A percentile compares a stretch with the other conserved stretches of the same genome.
Conservation (phyloP, 352 stramenopile genomes). For the Elongisporangium anandrum region DNA sequence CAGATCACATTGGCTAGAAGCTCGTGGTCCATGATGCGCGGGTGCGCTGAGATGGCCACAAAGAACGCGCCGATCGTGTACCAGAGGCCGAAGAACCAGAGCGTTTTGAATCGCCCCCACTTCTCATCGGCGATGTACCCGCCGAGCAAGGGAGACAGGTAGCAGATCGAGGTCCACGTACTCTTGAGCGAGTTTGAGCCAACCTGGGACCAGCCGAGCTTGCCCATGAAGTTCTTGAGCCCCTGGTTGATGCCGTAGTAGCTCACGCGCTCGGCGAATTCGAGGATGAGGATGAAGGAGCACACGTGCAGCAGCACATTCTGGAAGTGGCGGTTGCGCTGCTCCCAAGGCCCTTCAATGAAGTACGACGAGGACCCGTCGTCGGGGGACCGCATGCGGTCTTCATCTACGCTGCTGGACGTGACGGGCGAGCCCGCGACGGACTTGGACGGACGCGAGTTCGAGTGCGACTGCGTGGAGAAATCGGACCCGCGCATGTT, state of each 20-base stretch:
- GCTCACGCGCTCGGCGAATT: conserved; percentile 79
- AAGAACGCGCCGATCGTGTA: conserved; percentile 74
- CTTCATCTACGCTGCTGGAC: conserved; percentile 27
- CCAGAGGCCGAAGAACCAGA: conserved; percentile 78
- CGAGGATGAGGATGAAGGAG: conserved; percentile 84
- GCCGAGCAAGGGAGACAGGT: conserved; percentile 74
- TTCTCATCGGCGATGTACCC: conserved; percentile 87
- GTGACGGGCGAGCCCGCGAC: conserved; percentile 27
- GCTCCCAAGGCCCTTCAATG: conserved; percentile 73
- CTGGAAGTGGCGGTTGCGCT: conserved; percentile 72
- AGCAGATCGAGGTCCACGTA: conserved; percentile 86
- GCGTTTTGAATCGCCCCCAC: conserved; percentile 80
- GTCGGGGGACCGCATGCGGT: conserved; percentile 31
- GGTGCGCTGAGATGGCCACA: conserved; percentile 61
- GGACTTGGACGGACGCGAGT: conserved; percentile 48
- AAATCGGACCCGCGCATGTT: conserved; percentile 18
- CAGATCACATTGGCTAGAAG: conserved; percentile 61
- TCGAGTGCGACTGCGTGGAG: conserved; percentile 40
- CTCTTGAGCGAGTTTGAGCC: conserved; percentile 86
- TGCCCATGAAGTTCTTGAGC: conserved; percentile 85
- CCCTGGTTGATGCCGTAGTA: conserved; percentile 89
- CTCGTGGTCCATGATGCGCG: conserved; percentile 51
- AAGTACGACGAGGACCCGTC: conserved; percentile 61
- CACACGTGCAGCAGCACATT: conserved; percentile 83
- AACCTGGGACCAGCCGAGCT: conserved; percentile 67